Evolutionary conservation across 257 asterid species (phyloP).

Genomic region (Leonotis leonurus): DNA sequence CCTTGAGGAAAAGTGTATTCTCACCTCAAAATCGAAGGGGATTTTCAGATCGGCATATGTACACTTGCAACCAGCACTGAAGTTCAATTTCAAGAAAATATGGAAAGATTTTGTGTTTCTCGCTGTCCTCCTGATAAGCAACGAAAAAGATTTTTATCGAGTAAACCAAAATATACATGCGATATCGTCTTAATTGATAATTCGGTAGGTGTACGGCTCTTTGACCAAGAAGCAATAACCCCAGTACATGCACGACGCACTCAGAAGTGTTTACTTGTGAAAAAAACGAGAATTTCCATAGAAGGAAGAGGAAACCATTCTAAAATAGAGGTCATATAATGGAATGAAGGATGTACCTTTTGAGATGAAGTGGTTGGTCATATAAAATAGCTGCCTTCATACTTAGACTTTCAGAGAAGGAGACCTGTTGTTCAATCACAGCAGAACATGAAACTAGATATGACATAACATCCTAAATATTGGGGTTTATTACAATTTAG

Average conservation of each 20-base stretch:
- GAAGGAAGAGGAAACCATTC: background rate
- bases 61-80: conserved; percentile 82
- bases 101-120: conserved; percentile 51
- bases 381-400: conserved; percentile 72
- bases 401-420: conserved; percentile 67
- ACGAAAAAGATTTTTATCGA: conserved; percentile 7
- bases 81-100: conserved; percentile 50
- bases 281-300: background rate
- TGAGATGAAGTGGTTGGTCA: conserved; percentile 62
- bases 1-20: conserved; percentile 1
- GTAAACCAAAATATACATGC: background rate
- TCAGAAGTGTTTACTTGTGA: no score
- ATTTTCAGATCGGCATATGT: conserved; percentile 39
- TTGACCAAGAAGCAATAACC: background rate
- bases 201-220: no score
- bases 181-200: background rate
- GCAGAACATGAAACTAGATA: background rate
- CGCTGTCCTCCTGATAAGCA: conserved; percentile 61
- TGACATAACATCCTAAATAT: background rate
- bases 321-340: background rate
- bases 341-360: conserved; percentile 47
- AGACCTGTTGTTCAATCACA: conserved; percentile 41
- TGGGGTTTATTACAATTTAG: no score
- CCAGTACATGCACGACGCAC: background rate
- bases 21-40: conserved; percentile 83